Evolutionary conservation across 2,329 filamentous ascomycete genomes (phyloP).

Genomic region (Lasiodiplodia gonubiensis): DNA sequence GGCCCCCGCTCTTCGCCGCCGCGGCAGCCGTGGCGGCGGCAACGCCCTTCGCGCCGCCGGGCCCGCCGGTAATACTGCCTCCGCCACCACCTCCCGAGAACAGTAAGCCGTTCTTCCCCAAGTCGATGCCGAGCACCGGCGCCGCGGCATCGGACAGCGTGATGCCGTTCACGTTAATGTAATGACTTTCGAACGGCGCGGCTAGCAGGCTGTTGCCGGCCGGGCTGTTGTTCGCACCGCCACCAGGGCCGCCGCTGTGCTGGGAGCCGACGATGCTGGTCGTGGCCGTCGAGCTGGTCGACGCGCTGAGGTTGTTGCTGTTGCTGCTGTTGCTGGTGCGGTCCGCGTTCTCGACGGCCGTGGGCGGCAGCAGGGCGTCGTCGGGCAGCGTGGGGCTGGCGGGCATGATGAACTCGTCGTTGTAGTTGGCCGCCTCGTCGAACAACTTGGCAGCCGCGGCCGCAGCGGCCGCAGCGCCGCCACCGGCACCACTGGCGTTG

Average conservation of each 20-base stretch:
- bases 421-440: constrained; percentile 28
- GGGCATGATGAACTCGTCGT: constrained; percentile 30
- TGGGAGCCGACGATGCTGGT: background rate
- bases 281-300: constrained; percentile 1
- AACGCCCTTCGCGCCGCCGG: background rate
- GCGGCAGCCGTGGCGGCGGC: background rate
- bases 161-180: constrained; percentile 36
- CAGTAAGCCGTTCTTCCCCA: constrained; percentile 35
- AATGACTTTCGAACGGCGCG: constrained; percentile 18
- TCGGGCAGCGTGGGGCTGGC: constrained; percentile 2
- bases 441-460: background rate
- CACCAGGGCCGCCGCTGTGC: background rate
- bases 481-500: constrained; percentile 33
- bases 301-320: background rate
- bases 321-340: background rate
- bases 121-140: constrained; percentile 43
- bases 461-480: constrained; percentile 38
- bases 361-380: background rate
- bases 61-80: constrained; percentile 28
- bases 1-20: constrained; percentile 30
- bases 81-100: background rate
- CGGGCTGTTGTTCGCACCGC: too few relatives aligned
- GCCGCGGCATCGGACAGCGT: constrained; percentile 42
- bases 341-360: constrained; percentile 16
- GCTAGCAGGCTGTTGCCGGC: background rate